Conservation (phyloP, 352 stramenopile species). For the Pythium coloratum region DNA sequence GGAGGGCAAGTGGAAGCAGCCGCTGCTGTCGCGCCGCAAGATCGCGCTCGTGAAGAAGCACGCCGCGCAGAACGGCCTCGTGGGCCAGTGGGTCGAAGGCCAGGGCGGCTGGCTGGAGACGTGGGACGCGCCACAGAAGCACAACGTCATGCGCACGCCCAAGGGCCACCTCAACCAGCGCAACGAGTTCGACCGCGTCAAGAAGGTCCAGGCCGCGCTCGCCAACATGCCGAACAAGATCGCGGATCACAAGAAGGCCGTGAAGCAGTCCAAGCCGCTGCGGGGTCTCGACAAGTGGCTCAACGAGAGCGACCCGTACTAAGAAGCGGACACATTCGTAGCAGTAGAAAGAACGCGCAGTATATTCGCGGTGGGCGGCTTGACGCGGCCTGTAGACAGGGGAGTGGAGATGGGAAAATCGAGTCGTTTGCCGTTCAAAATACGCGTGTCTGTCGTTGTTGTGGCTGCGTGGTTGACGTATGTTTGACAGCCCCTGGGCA, state of each 20-base stretch:
- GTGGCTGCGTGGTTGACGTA: neutral
- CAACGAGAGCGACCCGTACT: constrained; percentile 82
- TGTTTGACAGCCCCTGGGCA: neutral
- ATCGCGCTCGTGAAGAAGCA: constrained; percentile 85
- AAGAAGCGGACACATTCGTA: constrained; percentile 28
- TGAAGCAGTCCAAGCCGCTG: constrained; percentile 81
- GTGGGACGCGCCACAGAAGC: constrained; percentile 79
- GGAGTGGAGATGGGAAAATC: constrained; percentile 2
- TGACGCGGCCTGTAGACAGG: neutral
- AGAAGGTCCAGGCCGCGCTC: constrained; percentile 84
- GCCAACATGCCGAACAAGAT: constrained; percentile 85
- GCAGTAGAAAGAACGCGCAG: constrained; percentile 3
- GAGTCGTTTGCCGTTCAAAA: constrained; percentile 10
- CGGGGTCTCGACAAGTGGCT: constrained; percentile 89
- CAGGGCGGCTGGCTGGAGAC: constrained; percentile 80
- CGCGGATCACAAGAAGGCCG: constrained; percentile 82
- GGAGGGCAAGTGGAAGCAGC: constrained; percentile 86
- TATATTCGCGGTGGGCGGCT: neutral
- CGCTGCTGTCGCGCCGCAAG: constrained; percentile 77
- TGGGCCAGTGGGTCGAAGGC: constrained; percentile 75
- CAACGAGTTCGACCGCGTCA: constrained; percentile 84
- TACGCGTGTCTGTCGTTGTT: neutral
- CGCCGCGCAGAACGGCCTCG: constrained; percentile 61
- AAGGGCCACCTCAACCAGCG: constrained; percentile 82
- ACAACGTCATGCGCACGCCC: constrained; percentile 82